phyloP scores from a whole-genome alignment of 129 eudicot species.

The Tanacetum coccineum region DNA sequence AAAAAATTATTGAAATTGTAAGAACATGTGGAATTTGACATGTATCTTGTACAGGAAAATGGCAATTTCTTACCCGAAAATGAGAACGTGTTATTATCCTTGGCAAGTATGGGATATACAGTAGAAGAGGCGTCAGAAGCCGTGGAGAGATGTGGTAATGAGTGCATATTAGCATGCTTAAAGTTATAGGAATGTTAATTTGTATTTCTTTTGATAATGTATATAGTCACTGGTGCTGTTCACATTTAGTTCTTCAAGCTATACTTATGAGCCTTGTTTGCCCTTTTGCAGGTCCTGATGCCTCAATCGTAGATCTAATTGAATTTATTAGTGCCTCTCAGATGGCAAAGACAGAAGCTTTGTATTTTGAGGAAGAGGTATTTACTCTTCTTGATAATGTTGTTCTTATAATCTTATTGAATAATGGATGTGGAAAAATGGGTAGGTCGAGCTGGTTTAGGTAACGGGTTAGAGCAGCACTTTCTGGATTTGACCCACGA shows the following conservation, averaged over 20 bases:
- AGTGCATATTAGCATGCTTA: not conserved
- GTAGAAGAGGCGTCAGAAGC: constrained; percentile 63
- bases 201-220: no score
- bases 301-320: constrained; percentile 45
- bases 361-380: constrained; percentile 44
- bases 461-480: not conserved
- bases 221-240: no score
- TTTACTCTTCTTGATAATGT: not conserved
- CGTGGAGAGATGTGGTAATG: constrained; percentile 68
- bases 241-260: no score
- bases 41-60: constrained; percentile 43
- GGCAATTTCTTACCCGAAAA: constrained; percentile 25
- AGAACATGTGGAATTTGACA: not conserved
- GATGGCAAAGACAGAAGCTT: constrained; percentile 50
- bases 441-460: not conserved
- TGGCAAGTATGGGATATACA: constrained; percentile 63
- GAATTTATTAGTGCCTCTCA: constrained; percentile 75
- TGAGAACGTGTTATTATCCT: constrained; percentile 32
- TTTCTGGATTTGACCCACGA: not conserved
- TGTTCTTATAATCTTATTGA: not conserved
- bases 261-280: not conserved
- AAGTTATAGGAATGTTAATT: not conserved
- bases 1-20: not conserved
- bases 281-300: constrained; percentile 55
- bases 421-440: not conserved